A percentile compares a stretch with the other conserved stretches of the same genome.
Evolutionary conservation across 2,329 filamentous ascomycete species (phyloP).

Genomic region (Monilinia polystroma): DNA sequence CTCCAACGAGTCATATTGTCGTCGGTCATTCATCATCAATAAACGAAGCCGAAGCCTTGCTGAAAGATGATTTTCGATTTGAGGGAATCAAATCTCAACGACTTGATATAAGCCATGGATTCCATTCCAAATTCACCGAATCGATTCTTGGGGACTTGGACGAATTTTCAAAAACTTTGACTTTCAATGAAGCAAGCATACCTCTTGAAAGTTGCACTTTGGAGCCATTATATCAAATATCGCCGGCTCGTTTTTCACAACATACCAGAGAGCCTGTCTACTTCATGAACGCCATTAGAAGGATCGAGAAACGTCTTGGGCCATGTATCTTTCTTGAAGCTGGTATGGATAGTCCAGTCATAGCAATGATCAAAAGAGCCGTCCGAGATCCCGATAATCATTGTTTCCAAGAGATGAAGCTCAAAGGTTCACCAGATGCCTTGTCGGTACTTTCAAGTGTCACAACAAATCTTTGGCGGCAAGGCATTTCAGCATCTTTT

Average conservation of each 20-base stretch:
- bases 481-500: conserved; percentile 35
- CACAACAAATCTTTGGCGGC: conserved; percentile 37
- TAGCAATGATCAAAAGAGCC: background rate
- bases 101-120: background rate
- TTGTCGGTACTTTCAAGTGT: conserved; percentile 34
- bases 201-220: background rate
- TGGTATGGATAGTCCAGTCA: background rate
- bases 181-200: background rate
- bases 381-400: background rate
- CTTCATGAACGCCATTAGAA: background rate
- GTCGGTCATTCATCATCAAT: conserved; percentile 33
- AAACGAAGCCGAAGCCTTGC: background rate
- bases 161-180: background rate
- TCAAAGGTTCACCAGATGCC: conserved; percentile 23
- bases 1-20: conserved; percentile 38
- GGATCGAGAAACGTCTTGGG: background rate
- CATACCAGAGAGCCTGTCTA: background rate
- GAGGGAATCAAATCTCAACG: background rate
- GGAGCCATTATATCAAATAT: background rate
- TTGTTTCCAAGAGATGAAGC: conserved; percentile 32
- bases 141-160: background rate
- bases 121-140: background rate
- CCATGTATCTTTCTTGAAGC: background rate
- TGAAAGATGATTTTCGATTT: background rate
- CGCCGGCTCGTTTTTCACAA: background rate